Percentiles rank a stretch among this genome's conserved stretches.
Conservation (phyloP, 768 basidiomycete species). For the Phaeolepiota aurea region DNA sequence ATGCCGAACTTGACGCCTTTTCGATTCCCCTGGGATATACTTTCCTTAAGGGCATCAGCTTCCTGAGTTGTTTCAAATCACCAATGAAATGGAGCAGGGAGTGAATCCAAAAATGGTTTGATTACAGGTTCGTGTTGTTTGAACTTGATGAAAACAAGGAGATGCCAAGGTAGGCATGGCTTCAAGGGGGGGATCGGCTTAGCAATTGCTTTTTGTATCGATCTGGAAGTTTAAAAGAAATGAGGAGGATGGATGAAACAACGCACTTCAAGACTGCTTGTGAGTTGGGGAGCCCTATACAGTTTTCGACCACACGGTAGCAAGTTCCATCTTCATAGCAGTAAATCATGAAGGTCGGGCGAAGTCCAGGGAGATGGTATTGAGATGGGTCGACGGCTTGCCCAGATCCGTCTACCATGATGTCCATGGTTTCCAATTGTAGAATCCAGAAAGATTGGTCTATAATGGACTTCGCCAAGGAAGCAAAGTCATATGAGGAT, state of each 20-base stretch:
- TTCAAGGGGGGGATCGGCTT: conserved; percentile 19
- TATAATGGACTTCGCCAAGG: conserved; percentile 14
- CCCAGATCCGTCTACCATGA: conserved; percentile 12
- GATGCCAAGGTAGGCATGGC: conserved; percentile 17
- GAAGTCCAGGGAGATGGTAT: conserved; percentile 10
- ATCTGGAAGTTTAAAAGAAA: conserved; percentile 8
- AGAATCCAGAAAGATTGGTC: conserved; percentile 23
- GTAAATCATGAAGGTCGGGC: conserved; percentile 16
- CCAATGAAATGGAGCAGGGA: conserved; percentile 27
- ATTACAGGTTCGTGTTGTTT: conserved; percentile 16
- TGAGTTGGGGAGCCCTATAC: conserved; percentile 18
- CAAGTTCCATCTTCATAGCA: conserved; percentile 19
- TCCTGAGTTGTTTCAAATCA: conserved; percentile 23
- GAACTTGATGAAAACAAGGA: conserved; percentile 20
- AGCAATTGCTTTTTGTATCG: conserved; percentile 20
- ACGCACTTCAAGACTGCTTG: conserved; percentile 17
- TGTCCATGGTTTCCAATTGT: conserved; percentile 19
- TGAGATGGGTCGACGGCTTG: conserved; percentile 7
- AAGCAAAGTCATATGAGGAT: conserved; percentile 12
- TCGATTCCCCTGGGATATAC: conserved; percentile 18
- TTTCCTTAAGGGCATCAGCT: conserved; percentile 17
- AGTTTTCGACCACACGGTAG: conserved; percentile 14
- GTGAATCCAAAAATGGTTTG: conserved; percentile 26
- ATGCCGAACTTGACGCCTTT: conserved; percentile 14
- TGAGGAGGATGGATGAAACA: background rate